Evolutionary conservation across 1,284 basidiomycete genomes (phyloP), one percentile per base, ranked within the genome.

Genomic region (Austroboletus rostrupii): DNA sequence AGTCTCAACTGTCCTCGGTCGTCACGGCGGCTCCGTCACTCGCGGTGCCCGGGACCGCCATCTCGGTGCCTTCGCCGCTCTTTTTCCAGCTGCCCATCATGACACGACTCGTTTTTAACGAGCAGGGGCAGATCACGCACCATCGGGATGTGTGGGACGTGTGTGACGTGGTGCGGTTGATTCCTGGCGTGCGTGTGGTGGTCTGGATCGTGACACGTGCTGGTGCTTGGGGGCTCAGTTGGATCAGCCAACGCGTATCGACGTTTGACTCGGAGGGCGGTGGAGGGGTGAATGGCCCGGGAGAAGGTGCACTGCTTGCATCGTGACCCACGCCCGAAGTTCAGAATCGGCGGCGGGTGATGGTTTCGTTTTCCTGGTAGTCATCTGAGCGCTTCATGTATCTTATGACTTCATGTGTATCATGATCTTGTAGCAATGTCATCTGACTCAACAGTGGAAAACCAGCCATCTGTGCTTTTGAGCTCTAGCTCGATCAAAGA

Each of bases 131-230:
- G 48, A 82, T 90, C 47, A 83, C 83, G 1, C 77, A 83, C 57
- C 87, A 89, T 59, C 76, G 85, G 26, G 86, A 89, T 60, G 76
- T 85, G 41, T 88, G 85, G 85, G 85, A 89, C 61, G 72, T 86
- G 56, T 73, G 81, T 62, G 86, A 88, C 58, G 71, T 87, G 53
- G 70, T 86, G 57, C 80, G 79, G 29, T 74, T 89, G 39, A 63
- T 88, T 9, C 87, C 87, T 5, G 85, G 87, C 5, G 75, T 80
- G 55, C 75, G 77, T 7, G 66, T 83, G 37, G 75, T 76, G 2
- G 80, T 85, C 54, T 90, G 85, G 85, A 71, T 87, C 39, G 72
- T 74, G 40, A 75, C 80, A 40, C 75, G 87, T 35, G 66, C 84
- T 19, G 72, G 78, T 2, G 85, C 81, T 19, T 72, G 72, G 48